Evolutionary conservation across 2,329 filamentous ascomycete species (phyloP).

Genomic region (Corniculantispora saksenae): DNA sequence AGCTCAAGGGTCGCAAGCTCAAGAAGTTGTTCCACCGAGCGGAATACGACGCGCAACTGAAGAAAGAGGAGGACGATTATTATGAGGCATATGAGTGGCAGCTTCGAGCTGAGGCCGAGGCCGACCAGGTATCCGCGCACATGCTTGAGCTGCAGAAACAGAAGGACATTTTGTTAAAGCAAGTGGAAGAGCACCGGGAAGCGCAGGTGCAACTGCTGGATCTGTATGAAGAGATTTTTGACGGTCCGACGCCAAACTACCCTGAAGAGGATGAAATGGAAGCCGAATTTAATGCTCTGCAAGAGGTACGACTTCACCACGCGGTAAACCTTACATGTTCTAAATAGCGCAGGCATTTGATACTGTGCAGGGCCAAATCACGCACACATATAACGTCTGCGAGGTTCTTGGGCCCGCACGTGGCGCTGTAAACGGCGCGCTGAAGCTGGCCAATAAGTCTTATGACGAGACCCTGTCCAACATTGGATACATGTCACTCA

Average conservation of each 20-base stretch:
- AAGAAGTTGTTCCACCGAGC: not conserved
- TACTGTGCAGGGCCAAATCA: not conserved
- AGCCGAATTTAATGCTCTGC: not conserved
- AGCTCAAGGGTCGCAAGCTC: constrained; percentile 4
- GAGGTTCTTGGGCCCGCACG: not conserved
- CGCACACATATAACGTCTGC: not conserved
- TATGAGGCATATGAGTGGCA: constrained; percentile 15
- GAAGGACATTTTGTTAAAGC: not conserved
- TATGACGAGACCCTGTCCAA: not conserved
- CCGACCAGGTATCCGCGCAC: not conserved
- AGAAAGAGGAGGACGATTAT: constrained; percentile 6
- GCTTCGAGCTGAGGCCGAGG: constrained; percentile 4
- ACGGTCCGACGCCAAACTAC: not conserved
- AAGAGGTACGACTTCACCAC: not conserved
- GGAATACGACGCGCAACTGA: not conserved
- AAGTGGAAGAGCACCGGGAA: not conserved
- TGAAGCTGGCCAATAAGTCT: not conserved
- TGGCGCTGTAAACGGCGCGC: not conserved
- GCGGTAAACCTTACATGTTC: not conserved
- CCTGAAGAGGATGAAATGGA: not conserved
- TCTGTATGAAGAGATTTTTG: constrained; percentile 1
- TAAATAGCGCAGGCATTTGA: not conserved
- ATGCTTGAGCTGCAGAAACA: not conserved
- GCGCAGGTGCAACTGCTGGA: not conserved
- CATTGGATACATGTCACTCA: not conserved